Base-by-base conservation (phyloP, 805 yeast genomes). In the Saturnispora serradocipensis region DNA sequence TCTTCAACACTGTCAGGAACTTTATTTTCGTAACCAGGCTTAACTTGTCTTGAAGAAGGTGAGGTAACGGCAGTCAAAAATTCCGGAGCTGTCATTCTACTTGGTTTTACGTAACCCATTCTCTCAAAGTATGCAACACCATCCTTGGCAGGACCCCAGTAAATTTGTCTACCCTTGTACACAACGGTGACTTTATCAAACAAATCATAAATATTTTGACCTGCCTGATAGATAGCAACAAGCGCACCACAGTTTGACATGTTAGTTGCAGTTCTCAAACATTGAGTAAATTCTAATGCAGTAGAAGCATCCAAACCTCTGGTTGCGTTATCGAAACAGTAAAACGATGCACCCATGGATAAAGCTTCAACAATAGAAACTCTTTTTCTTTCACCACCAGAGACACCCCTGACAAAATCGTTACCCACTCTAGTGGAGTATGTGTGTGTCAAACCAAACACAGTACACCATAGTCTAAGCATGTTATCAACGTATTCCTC, bases 341-440 rank as follows among this genome's bases (percentile, higher is more conserved):
- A 80, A 28, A 80, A 69, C 3, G 78, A 71, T 5, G 78, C 81
- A 54, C 76, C 72, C 68, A 74, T 71, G 35, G 78, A 71, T 50
- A 77, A 69, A 4, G 80, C 85, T 66, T 81, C 87, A 15, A 81
- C 86, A 59, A 81, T 75, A 2, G 85, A 79, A 27, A 81, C 85
- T 70, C 87, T 78, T 70, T 82, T 81, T 61, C 86, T 70, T 68
- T 81, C 86, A 69, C 87, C 87, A 62, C 86, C 86, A 36, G 85
- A 80, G 43, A 81, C 66, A 68, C 87, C 87, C 67, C 85, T 75
- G 20, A 82, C 78, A 50, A 74, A 77, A 62, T 81, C 86, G 57
- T 78, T 75, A 63, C 86, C 86, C 52, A 81, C 86, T 54, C 77
- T 76, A 24, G 87, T 81, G 51, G 76, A 70, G 54, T 75, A 71